Percentiles rank a stretch among this genome's conserved stretches.
phyloP scores from a whole-genome alignment of 2,329 filamentous ascomycete species.

The Botrytis byssoidea region DNA sequence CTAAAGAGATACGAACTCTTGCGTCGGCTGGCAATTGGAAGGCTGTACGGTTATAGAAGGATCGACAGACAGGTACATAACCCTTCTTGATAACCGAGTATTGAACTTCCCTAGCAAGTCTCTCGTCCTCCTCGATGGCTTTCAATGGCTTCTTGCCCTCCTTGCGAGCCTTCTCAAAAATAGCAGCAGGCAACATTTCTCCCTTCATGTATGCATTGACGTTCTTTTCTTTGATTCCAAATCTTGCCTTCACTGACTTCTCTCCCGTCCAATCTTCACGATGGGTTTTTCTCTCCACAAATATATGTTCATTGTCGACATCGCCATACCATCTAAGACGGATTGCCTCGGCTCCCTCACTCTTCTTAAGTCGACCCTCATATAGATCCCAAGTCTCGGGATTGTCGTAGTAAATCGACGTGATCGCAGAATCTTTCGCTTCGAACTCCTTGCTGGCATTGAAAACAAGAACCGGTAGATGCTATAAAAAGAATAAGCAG shows the following conservation, averaged over 20 bases:
- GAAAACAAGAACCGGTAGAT: conserved; percentile 94
- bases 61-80: conserved; percentile 85
- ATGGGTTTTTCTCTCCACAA: conserved; percentile 96
- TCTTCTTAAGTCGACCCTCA: conserved; percentile 92
- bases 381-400: conserved; percentile 92
- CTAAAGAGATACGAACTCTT: conserved; percentile 91
- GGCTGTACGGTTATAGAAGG: conserved; percentile 96
- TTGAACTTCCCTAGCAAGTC: conserved; percentile 86
- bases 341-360: conserved; percentile 94
- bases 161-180: conserved; percentile 96
- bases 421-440: conserved; percentile 85
- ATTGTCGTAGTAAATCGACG: conserved; percentile 98
- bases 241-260: conserved; percentile 97
- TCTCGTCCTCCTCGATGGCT: conserved; percentile 87
- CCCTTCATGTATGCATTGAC: conserved; percentile 88
- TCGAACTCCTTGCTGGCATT: conserved; percentile 97
- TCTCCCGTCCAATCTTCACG: conserved; percentile 99
- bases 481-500: conserved; percentile 47
- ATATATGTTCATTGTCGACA: conserved; percentile 93
- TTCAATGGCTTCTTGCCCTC: conserved; percentile 92
- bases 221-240: conserved; percentile 94
- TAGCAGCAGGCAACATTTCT: conserved; percentile 76
- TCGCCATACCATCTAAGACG: conserved; percentile 96
- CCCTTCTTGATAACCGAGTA: conserved; percentile 87
- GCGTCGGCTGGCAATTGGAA: conserved; percentile 97